Base-by-base conservation (phyloP, 768 basidiomycete genomes). In the Fomitopsis serialis region DNA sequence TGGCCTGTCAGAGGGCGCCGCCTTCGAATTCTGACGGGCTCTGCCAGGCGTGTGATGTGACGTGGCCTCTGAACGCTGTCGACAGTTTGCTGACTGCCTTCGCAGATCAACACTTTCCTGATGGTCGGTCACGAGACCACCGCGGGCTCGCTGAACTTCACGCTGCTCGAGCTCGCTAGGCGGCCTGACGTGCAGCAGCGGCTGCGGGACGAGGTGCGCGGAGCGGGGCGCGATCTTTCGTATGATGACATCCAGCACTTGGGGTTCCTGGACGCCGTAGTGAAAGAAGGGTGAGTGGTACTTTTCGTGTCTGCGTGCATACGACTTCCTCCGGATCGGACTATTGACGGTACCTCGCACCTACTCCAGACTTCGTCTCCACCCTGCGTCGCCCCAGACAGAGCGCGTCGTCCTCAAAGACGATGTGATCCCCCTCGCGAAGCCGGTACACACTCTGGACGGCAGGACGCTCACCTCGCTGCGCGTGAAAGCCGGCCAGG, bases 101-200 rank as follows among this genome's bases (percentile, higher is more conserved):
- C 34, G 13, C 55, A 72, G 67, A 62, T 72, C 29, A 61, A 52
- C 52, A 74, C 68, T 12, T 70, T 74, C 55, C 64, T 67, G 7
- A 66, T 74, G 63, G 73, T 68, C 21, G 74, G 74, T 32, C 72
- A 74, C 61, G 75, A 77, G 57, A 76, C 76, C 2, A 74, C 73
- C 13, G 64, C 71, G 3, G 65, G 63, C 47, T 66, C 70, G 45
- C 51, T 74, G 34, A 60, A 55, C 42, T 74, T 72, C 61, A 69
- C 72, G 3, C 58, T 78, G 8, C 67, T 68, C 51, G 68, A 72
- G 56, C 65, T 77, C 15, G 73, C 75, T 8, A 63, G 65, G 23
- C 54, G 73, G 44, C 71, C 70, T 1, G 68, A 66, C 9, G 54
- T 69, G 40, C 76, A 77, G 65, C 45, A 66, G 27, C 58, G 60